Percentiles rank a stretch among this genome's conserved stretches.
Conservation (phyloP, 495 filamentous ascomycete species). For the Aspergillus haitiensis region DNA sequence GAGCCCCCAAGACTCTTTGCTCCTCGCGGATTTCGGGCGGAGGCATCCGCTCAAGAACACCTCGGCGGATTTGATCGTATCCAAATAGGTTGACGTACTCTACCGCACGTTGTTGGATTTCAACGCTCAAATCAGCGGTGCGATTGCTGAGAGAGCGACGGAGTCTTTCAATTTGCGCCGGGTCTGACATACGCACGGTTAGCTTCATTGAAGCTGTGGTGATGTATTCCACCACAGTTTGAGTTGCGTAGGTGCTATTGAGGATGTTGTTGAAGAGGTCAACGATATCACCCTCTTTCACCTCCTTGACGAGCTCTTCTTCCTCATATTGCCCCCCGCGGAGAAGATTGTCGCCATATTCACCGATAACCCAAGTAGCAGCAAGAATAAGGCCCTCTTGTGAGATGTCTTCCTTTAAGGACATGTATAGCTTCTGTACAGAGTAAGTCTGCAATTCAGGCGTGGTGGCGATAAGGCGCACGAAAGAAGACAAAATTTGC, state of each 20-base stretch:
- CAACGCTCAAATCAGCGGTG: constrained; percentile 82
- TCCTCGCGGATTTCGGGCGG: constrained; percentile 94
- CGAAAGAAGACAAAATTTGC: constrained; percentile 93
- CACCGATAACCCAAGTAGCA: constrained; percentile 97
- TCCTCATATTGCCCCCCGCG: constrained; percentile 91
- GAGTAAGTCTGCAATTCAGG: constrained; percentile 95
- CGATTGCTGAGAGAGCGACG: constrained; percentile 72
- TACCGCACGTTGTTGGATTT: constrained; percentile 92
- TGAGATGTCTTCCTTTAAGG: constrained; percentile 91
- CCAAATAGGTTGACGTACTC: constrained; percentile 93
- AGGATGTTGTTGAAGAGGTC: constrained; percentile 89
- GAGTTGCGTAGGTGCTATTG: constrained; percentile 87
- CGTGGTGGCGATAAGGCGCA: constrained; percentile 91
- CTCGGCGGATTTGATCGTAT: constrained; percentile 81
- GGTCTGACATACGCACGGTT: constrained; percentile 80
- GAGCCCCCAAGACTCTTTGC: constrained; percentile 84
- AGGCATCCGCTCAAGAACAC: constrained; percentile 96
- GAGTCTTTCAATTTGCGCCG: constrained; percentile 79
- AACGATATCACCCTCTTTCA: constrained; percentile 86
- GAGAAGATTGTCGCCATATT: constrained; percentile 88
- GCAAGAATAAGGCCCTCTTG: constrained; percentile 93
- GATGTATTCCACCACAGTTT: constrained; percentile 91
- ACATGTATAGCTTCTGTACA: constrained; percentile 88
- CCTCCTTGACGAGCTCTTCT: constrained; percentile 85
- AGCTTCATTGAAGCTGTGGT: constrained; percentile 94